Percentiles rank a stretch among this genome's conserved stretches.
phyloP scores from a whole-genome alignment of 2,329 filamentous ascomycete species.

The Emmonsiellopsis sp. region DNA sequence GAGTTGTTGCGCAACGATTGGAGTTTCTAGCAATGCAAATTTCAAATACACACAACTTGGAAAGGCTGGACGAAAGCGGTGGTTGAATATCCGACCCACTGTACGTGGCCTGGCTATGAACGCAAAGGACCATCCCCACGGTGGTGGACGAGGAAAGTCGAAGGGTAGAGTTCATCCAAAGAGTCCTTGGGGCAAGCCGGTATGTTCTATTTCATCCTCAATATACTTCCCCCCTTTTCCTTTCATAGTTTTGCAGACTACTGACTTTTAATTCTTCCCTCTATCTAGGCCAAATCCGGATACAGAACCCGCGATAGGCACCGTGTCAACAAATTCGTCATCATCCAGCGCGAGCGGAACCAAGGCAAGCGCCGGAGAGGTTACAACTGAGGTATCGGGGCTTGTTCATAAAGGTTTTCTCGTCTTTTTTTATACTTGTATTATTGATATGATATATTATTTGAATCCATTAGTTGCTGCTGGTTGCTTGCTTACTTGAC shows the following conservation, averaged over 20 bases:
- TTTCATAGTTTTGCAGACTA: conserved; percentile 2
- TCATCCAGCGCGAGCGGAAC: conserved; percentile 73
- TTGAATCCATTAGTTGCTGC: no score
- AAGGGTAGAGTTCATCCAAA: conserved; percentile 96
- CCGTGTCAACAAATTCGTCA: conserved; percentile 87
- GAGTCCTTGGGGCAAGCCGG: conserved; percentile 91
- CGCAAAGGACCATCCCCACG: conserved; percentile 94
- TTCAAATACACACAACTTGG: conserved; percentile 85
- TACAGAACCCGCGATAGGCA: conserved; percentile 86
- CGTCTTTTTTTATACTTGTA: not conserved
- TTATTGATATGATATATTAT: not conserved
- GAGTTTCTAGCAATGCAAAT: conserved; percentile 85
- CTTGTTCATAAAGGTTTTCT: not conserved
- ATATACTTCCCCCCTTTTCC: conserved; percentile 6
- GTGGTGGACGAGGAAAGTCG: conserved; percentile 97
- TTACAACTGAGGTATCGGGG: conserved; percentile 39
- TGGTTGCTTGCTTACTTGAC: not conserved
- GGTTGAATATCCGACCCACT: conserved; percentile 88
- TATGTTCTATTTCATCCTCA: conserved; percentile 43
- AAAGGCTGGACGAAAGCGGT: conserved; percentile 87
- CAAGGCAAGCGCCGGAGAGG: conserved; percentile 73
- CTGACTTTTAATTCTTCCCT: conserved; percentile 9
- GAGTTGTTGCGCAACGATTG: conserved; percentile 89
- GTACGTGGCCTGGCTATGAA: conserved; percentile 99
- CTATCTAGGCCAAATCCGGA: conserved; percentile 42